These are phyloP conservation scores for Syzygium syzygioides DNA, from an alignment of 441 rosid genomes.

Conservation along the genomic window DNA sequence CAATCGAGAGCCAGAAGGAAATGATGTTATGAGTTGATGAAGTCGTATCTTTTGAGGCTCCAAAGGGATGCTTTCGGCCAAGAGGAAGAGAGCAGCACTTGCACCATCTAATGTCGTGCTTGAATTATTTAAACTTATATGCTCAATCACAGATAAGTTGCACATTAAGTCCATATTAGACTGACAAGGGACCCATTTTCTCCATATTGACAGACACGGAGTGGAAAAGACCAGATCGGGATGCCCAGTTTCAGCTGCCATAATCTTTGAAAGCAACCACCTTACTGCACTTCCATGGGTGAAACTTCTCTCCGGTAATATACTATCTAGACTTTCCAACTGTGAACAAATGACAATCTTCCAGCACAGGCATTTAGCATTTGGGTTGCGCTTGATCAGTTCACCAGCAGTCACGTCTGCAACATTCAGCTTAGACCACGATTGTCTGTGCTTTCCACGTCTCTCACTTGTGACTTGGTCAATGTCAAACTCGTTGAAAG, in stretches of 20 bases:
- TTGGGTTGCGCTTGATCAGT: slow-evolving; percentile 52
- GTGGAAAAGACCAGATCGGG: slow-evolving; percentile 48
- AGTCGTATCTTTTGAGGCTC: slow-evolving; percentile 54
- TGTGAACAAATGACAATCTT: slow-evolving; percentile 63
- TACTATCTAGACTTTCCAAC: slow-evolving; percentile 24
- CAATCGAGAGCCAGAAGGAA: slow-evolving; percentile 60
- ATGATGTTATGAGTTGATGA: slow-evolving; percentile 47
- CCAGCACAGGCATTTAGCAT: slow-evolving; percentile 74
- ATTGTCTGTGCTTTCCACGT: slow-evolving; percentile 44
- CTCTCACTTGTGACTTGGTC: slow-evolving; percentile 63
- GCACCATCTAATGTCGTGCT: slow-evolving; percentile 52
- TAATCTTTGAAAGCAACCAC: slow-evolving; percentile 79
- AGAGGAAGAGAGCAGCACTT: slow-evolving; percentile 68
- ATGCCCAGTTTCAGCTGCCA: slow-evolving; percentile 39
- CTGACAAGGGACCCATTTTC: slow-evolving; percentile 48
- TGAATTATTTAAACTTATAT: slow-evolving; percentile 27
- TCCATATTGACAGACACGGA: slow-evolving; percentile 80
- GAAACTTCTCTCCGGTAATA: slow-evolving; percentile 16
- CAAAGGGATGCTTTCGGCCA: slow-evolving; percentile 54
- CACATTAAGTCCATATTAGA: slow-evolving; percentile 38
- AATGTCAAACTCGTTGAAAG: slow-evolving; percentile 48
- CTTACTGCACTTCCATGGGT: slow-evolving; percentile 35
- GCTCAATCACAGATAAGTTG: slow-evolving; percentile 70
- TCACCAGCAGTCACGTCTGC: slow-evolving; percentile 56
- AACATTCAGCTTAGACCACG: slow-evolving; percentile 84